These are phyloP conservation scores for Alternaria metachromatica DNA, from an alignment of 2,329 filamentous ascomycete genomes.

Conservation along the genomic window DNA sequence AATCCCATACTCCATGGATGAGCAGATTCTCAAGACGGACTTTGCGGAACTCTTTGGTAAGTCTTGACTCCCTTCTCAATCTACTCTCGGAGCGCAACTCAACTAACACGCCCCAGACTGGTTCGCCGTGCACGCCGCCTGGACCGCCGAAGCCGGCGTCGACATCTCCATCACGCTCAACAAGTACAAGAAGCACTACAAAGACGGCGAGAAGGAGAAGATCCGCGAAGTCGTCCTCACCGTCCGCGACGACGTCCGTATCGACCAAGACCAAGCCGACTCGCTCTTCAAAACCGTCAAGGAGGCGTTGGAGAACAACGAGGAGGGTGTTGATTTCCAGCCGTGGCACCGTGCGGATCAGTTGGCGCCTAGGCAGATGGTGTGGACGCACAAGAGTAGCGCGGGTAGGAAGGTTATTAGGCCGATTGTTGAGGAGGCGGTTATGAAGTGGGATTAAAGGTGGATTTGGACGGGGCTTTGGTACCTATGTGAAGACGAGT, in stretches of 20 bases:
- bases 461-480: background rate
- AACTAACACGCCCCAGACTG: conserved; percentile 39
- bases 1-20: conserved; percentile 55
- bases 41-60: conserved; percentile 54
- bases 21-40: conserved; percentile 55
- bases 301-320: conserved; percentile 51
- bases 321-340: conserved; percentile 48
- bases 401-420: conserved; percentile 55
- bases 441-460: conserved; percentile 49
- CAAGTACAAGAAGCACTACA: conserved; percentile 54
- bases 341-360: conserved; percentile 54
- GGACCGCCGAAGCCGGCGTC: conserved; percentile 55
- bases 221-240: conserved; percentile 56
- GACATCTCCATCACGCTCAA: conserved; percentile 56
- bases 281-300: conserved; percentile 51
- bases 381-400: conserved; percentile 52
- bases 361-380: conserved; percentile 55
- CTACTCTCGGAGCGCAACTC: background rate
- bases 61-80: background rate
- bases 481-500: background rate
- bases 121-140: conserved; percentile 58
- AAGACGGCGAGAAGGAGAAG: conserved; percentile 53
- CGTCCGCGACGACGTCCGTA: conserved; percentile 55
- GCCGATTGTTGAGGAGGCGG: conserved; percentile 56
- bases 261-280: conserved; percentile 54